Base-by-base conservation (phyloP, 495 filamentous ascomycete species). In the Penicillium longicatenatum region DNA sequence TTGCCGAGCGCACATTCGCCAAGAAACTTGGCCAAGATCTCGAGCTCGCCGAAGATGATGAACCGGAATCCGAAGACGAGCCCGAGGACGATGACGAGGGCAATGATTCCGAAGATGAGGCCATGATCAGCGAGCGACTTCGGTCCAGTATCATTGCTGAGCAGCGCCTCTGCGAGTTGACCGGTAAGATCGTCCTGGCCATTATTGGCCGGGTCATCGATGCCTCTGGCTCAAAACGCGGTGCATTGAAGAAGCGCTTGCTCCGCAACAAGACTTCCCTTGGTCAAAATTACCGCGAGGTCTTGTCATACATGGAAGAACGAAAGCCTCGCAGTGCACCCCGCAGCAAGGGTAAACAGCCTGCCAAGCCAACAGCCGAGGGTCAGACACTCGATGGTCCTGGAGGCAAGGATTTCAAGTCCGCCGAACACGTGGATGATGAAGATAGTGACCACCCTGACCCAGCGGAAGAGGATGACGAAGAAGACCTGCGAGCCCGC, bases 91-190 rank as follows among this genome's bases (percentile, higher is more conserved):
- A 90, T 22, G 84, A 89, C 0, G 79, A 84, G n/a, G 76, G 81
- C 6, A 81, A 84, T 3, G 82, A 84, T 2, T 78, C 82, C 7
- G 73, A 74, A 10, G 76, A 77, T 17, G 79, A 82, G 33, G 70
- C 69, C 4, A 74, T 83, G 0, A 71, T 72, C 10, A 80, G 79
- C 8, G 82, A 87, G 56, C 79, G 79, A 19, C 76, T 83, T 50
- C 80, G 79, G 12, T 80, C 81, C 21, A 81, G 85, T 50, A 75
- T 96, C 14, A 74, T 90, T 37, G 83, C 90, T 2, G 93, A 98
- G 68, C 84, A 93, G 63, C 82, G 85, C 17, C 79, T 98, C 0
- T 97, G 93, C 73, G 89, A 91, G 62, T 77, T 96, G 3, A 84
- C 92, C 6, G 87, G 88, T 39, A 92, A 92, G 62, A 80, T 94